Percentiles rank a stretch among this genome's conserved stretches.
Evolutionary conservation across 1,284 basidiomycete genomes (phyloP).

Genomic region (Ceraceosorus bombacis): DNA sequence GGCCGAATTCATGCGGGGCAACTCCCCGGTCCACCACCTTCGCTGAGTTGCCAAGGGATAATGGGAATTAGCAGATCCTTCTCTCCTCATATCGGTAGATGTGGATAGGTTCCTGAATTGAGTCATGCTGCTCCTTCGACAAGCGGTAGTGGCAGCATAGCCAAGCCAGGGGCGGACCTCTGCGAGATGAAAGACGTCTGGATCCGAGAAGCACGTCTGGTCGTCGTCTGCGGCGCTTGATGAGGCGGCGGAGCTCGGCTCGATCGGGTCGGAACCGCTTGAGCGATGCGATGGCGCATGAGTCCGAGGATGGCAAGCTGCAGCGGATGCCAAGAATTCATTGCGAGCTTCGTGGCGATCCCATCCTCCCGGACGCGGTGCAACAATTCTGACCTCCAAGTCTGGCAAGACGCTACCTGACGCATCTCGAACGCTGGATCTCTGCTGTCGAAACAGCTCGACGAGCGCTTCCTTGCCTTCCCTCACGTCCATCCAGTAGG

Average conservation of each 20-base stretch:
- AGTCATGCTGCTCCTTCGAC: background rate
- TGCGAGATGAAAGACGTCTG: constrained; percentile 10
- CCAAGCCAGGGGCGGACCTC: constrained; percentile 6
- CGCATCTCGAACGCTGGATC: background rate
- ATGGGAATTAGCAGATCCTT: background rate
- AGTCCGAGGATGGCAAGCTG: background rate
- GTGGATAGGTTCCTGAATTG: background rate
- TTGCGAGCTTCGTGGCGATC: background rate
- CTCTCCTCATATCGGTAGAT: background rate
- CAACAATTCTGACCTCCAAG: constrained; percentile 8
- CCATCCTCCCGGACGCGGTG: constrained; percentile 9
- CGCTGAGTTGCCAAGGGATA: too few relatives aligned
- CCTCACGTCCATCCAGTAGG: constrained; percentile 7
- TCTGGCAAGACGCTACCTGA: background rate
- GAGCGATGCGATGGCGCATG: background rate
- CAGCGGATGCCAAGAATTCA: background rate
- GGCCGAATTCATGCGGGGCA: constrained; percentile 5
- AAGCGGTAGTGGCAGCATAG: background rate
- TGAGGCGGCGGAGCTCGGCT: background rate
- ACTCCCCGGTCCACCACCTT: constrained; percentile 7
- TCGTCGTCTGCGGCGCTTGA: background rate
- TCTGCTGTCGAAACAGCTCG: constrained; percentile 4
- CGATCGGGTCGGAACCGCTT: background rate
- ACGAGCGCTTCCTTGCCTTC: constrained; percentile 7
- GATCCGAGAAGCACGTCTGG: constrained; percentile 6